Evolutionary conservation across 1,284 basidiomycete genomes (phyloP).

Genomic region (Ustilago loliicola): DNA sequence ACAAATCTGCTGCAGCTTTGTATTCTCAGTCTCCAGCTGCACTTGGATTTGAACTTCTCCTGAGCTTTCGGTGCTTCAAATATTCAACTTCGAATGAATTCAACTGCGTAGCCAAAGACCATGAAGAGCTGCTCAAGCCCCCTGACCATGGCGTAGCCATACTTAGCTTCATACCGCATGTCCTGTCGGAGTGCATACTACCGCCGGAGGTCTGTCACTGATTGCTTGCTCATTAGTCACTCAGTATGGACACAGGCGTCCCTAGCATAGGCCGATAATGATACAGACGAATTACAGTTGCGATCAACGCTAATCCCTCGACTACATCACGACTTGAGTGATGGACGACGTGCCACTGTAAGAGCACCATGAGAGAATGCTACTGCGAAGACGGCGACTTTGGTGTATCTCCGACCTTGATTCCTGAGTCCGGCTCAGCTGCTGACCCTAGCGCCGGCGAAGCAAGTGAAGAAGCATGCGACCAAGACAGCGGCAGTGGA

Average conservation of each 20-base stretch:
- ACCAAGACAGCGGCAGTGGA: conserved; percentile 33
- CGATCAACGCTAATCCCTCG: not conserved
- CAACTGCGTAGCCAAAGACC: not conserved
- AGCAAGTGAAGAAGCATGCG: conserved; percentile 22
- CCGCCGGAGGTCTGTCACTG: not conserved
- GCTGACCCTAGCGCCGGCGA: conserved; percentile 23
- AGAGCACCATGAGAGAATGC: conserved; percentile 29
- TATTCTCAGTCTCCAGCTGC: not conserved
- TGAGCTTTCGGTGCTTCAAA: conserved; percentile 25
- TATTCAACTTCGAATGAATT: conserved; percentile 25
- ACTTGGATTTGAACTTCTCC: conserved; percentile 29
- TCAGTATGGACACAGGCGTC: not conserved
- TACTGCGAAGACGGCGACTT: conserved; percentile 17
- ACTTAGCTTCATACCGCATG: not conserved
- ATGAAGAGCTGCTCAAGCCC: not conserved
- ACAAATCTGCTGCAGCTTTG: conserved; percentile 12
- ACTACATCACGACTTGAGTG: conserved; percentile 10
- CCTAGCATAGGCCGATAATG: not conserved
- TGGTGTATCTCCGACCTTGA: conserved; percentile 14
- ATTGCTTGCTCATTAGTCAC: not conserved
- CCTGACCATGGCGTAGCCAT: not conserved
- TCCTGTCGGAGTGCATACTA: conserved; percentile 2
- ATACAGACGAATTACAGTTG: not conserved
- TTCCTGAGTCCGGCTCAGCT: conserved; percentile 17
- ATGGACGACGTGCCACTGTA: conserved; percentile 24